phyloP scores from a whole-genome alignment of 257 asterid species.

The Scutellaria baicalensis region DNA sequence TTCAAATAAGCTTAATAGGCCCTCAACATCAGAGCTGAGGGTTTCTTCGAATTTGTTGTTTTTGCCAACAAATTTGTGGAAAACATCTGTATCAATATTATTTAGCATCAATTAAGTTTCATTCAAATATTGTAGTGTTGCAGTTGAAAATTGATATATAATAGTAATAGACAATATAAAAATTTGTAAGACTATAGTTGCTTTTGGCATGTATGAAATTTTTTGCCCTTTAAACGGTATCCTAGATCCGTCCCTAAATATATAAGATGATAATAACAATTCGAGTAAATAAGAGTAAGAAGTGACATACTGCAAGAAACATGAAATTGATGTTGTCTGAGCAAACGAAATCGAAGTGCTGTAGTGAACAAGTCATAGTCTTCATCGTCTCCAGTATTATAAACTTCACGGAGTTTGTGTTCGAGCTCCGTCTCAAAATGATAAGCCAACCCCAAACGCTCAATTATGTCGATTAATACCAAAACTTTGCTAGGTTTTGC shows the following conservation, averaged over 20 bases:
- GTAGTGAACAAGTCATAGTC: constrained; percentile 10
- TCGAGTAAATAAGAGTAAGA: background rate
- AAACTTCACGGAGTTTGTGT: constrained; percentile 1
- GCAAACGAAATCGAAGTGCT: constrained; percentile 17
- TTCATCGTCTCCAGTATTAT: background rate
- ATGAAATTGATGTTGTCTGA: constrained; percentile 15
- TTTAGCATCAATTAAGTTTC: no score
- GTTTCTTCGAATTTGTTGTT: background rate
- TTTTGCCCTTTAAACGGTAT: no score
- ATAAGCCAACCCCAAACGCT: constrained; percentile 17
- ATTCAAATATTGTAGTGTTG: no score
- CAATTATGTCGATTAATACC: background rate
- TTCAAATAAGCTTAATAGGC: constrained; percentile 27
- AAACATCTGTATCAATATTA: background rate
- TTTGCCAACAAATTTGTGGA: background rate
- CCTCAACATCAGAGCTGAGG: background rate
- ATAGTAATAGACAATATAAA: no score
- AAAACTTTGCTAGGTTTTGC: background rate
- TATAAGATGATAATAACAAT: background rate
- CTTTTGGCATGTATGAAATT: no score
- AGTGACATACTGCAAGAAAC: constrained; percentile 11
- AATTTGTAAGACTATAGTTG: no score
- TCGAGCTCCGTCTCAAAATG: constrained; percentile 17
- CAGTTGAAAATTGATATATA: no score
- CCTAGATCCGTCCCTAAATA: no score